Percentiles rank a stretch among this genome's conserved stretches.
Evolutionary conservation across 257 asterid genomes (phyloP).

Genomic region (Solanum chaucha): DNA sequence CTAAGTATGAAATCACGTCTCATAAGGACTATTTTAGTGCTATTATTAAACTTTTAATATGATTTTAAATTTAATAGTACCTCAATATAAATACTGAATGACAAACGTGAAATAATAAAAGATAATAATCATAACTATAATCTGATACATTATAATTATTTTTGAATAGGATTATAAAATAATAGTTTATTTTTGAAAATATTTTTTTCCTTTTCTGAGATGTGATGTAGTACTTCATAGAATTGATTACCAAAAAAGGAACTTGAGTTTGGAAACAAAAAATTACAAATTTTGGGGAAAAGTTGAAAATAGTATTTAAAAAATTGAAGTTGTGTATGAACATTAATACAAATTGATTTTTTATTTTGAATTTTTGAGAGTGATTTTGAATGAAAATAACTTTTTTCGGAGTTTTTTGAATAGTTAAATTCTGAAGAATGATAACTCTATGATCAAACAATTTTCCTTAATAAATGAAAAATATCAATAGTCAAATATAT

Average conservation of each 20-base stretch:
- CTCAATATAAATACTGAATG: background rate
- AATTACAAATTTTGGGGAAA: background rate
- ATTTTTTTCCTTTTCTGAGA: background rate
- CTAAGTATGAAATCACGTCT: background rate
- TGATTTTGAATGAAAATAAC: background rate
- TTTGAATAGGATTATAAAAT: background rate
- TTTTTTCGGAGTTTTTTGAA: background rate
- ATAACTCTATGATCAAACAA: background rate
- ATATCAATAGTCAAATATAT: background rate
- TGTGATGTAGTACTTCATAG: background rate
- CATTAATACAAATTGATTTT: background rate
- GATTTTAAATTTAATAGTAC: background rate
- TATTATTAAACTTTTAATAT: no score
- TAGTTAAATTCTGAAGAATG: background rate
- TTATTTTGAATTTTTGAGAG: background rate
- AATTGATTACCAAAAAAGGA: background rate
- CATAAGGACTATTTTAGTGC: fast-evolving
- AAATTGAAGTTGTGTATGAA: background rate
- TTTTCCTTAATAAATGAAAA: no score
- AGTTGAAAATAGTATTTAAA: background rate
- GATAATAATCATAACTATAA: background rate
- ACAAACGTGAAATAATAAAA: background rate
- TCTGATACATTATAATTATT: background rate
- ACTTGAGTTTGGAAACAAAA: background rate
- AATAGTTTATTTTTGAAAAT: background rate